Evolutionary conservation across 2,329 filamentous ascomycete genomes (phyloP), one percentile per base, ranked within the genome.

Genomic region (Aspergillus floridensis): DNA sequence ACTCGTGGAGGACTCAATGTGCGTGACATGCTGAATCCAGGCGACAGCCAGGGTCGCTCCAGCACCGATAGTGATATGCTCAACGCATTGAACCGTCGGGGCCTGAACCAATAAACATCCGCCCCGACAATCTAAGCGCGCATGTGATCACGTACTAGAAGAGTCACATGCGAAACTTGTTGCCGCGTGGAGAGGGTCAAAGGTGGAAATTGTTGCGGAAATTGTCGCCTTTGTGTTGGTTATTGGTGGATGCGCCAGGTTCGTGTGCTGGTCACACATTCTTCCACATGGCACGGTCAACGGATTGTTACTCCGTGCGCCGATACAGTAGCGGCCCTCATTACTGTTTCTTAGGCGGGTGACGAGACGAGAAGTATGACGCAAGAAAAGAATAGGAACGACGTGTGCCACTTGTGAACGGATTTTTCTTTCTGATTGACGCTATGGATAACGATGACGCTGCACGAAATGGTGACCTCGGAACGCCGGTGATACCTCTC

Each of bases 21-120:
- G 48, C 76, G 79, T 49, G 79, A 81, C 59, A 79, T 81, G 74
- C 68, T 81, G 32, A 79, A 77, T 50, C 77, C 77, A 1, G 70
- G 73, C 35, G 76, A 78, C 56, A 68, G 71, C 58, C 68, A 71
- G 22, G 72, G 74, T 26, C 76, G 80, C 31, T 77, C 75, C 46
- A 79, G 75, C 59, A 78, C 76, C 29, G 80, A 82, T 66, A 82
- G 77, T 61, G 77, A 80, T 58, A 82, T 82, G 80, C 74, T 82
- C 44, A 81, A 79, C 65, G 76, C 76, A 32, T 66, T 80, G 53
- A 77, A 79, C 59, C 76, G 77, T 53, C 72, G 75, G 51, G 77
- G 75, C 5, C 65, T 74, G 49, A 67, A 68, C 49, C 66, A 73
- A 65, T 71, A 71, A 62, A n/a, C 7, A 16, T 22, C 10, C 19